Percentiles rank a stretch among this genome's conserved stretches.
phyloP scores from a whole-genome alignment of 371 early-diverging fungal species.

The Mortierella sp. region DNA sequence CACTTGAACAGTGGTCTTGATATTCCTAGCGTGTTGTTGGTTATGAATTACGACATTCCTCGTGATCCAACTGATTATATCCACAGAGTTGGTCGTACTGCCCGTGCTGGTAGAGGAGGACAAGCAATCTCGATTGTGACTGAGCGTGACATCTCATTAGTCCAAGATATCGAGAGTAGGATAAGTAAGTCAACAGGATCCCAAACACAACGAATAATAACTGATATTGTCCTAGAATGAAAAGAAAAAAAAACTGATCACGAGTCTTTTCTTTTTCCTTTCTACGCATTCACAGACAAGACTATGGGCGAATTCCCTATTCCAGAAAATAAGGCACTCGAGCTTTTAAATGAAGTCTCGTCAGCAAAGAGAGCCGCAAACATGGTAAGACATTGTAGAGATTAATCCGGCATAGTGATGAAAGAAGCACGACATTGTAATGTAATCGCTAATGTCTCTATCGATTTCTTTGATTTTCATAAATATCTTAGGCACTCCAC shows the following conservation, averaged over 20 bases:
- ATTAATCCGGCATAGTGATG: not conserved
- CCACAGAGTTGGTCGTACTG: conserved; percentile 99
- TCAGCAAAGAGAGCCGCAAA: conserved; percentile 92
- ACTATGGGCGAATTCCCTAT: conserved; percentile 84
- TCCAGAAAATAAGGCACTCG: conserved; percentile 84
- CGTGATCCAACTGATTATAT: conserved; percentile 98
- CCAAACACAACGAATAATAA: not conserved
- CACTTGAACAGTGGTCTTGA: conserved; percentile 89
- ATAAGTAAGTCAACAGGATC: conserved; percentile 63
- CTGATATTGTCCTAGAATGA: not conserved
- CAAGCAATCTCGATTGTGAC: conserved; percentile 92
- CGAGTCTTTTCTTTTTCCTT: conserved; percentile 3
- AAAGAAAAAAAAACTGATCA: not conserved
- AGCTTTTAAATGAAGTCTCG: conserved; percentile 84
- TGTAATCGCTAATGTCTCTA: not conserved
- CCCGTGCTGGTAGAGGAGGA: conserved; percentile 95
- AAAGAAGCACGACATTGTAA: not conserved
- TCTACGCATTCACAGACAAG: conserved; percentile 63
- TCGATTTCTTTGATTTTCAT: not conserved
- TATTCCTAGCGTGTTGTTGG: conserved; percentile 95
- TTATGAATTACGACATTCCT: conserved; percentile 98
- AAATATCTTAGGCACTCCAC: conserved; percentile 65
- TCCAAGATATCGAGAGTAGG: conserved; percentile 90
- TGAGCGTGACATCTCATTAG: conserved; percentile 91
- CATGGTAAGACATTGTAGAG: conserved; percentile 69